Percentiles rank a stretch among this genome's conserved stretches.
Evolutionary conservation across 805 yeast genomes (phyloP).

Genomic region (Candida coquimbonensis): DNA sequence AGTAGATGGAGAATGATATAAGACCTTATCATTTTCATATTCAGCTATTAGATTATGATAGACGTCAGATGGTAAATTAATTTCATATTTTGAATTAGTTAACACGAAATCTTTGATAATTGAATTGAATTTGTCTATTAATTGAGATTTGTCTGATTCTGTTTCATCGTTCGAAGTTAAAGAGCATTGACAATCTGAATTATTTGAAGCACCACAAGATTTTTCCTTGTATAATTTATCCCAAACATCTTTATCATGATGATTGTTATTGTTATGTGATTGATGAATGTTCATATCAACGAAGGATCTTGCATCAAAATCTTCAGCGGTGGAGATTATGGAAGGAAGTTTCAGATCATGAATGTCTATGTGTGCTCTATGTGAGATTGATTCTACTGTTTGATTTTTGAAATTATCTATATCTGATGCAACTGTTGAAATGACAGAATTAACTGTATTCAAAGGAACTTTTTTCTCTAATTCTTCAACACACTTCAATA

Average conservation of each 20-base stretch:
- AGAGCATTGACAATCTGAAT: neutral
- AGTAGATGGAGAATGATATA: slow-evolving; percentile 27
- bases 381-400: neutral
- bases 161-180: neutral
- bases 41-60: slow-evolving; percentile 25
- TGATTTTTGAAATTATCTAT: neutral
- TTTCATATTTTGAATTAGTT: slow-evolving; percentile 38
- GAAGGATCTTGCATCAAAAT: slow-evolving; percentile 18
- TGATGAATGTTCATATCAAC: slow-evolving; percentile 1
- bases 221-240: slow-evolving; percentile 10
- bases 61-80: slow-evolving; percentile 39
- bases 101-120: slow-evolving; percentile 35
- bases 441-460: neutral
- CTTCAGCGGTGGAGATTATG: slow-evolving; percentile 13
- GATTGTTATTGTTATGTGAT: neutral
- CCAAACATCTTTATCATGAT: slow-evolving; percentile 10
- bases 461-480: slow-evolving; percentile 16
- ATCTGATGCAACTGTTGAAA: neutral
- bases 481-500: slow-evolving; percentile 25
- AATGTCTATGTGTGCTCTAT: slow-evolving; percentile 1
- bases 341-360: slow-evolving; percentile 9
- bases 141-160: slow-evolving; percentile 13
- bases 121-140: slow-evolving; percentile 28
- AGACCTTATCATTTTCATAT: slow-evolving; percentile 19
- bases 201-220: slow-evolving; percentile 3